Conservation (phyloP, 192 early-diverging fungal species). For the Gryganskiella cystojenkinii region DNA sequence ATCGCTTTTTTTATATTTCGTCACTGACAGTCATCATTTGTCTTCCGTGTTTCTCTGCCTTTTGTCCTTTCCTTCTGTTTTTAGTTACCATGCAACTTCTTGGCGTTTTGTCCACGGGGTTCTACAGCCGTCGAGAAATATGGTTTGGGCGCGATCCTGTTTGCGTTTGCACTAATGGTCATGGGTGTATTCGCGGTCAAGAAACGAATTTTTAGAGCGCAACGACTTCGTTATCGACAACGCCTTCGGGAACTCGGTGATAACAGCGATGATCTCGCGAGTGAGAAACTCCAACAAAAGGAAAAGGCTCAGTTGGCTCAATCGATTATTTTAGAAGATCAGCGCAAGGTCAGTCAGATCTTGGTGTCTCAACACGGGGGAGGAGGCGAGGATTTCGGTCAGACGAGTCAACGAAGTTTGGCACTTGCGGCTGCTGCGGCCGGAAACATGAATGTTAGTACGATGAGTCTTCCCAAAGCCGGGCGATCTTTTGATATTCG, state of each 20-base stretch:
- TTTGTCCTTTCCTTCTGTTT: neutral
- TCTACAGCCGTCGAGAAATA: constrained; percentile 39
- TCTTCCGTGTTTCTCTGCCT: neutral
- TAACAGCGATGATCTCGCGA: constrained; percentile 22
- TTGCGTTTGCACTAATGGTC: constrained; percentile 24
- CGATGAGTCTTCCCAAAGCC: constrained; percentile 37
- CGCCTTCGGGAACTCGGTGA: constrained; percentile 29
- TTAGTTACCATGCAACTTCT: constrained; percentile 34
- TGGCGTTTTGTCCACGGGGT: constrained; percentile 49
- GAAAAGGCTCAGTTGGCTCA: constrained; percentile 27
- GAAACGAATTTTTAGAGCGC: constrained; percentile 31
- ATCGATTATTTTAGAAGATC: constrained; percentile 33
- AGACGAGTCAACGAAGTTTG: constrained; percentile 29
- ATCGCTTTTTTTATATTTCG: constrained; percentile 46
- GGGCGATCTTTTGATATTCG: constrained; percentile 64
- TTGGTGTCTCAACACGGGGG: neutral
- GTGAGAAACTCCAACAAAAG: constrained; percentile 19
- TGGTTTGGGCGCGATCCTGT: constrained; percentile 28
- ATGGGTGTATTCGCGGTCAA: constrained; percentile 45
- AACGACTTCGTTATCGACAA: constrained; percentile 27
- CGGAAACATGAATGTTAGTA: constrained; percentile 44
- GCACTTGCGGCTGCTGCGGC: constrained; percentile 25
- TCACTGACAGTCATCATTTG: neutral
- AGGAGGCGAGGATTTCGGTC: constrained; percentile 17
- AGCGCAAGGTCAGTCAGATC: constrained; percentile 5